Evolutionary conservation across 257 asterid species (phyloP), one percentile per base, ranked within the genome.

Genomic region (Plantago major): DNA sequence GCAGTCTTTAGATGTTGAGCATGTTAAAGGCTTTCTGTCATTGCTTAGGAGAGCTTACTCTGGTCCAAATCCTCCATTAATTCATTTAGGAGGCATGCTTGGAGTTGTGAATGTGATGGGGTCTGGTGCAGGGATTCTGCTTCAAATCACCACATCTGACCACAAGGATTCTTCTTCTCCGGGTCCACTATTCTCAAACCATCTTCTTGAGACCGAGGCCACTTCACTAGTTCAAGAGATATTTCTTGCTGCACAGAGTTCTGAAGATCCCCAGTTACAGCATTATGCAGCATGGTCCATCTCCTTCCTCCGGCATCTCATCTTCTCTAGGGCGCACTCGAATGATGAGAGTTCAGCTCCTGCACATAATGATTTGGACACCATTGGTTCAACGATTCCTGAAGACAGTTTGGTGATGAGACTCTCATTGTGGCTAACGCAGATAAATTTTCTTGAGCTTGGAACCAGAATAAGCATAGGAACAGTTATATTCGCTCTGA

Each of bases 231-330:
- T 89, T 72, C 97, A 90, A 71, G 99, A 93, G 65, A 76, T 87
- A 42, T 93, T 89, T 78, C 94, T 89, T 46, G 70, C 73, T 13
- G 90, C 96, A 12, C 89, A 87, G 75, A 85, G 71, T 70, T 74
- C 91, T 70, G 80, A 77, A 74, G 93, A 86, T 67, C 83, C 81
- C 62, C 86, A 73, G 52, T 70, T 82, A 61, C 94, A 80, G 75
- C 84, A 89, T 64, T 72, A 75, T 79, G 99, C 95, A 46, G 87
- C 99, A 53, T 89, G 99, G 99, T 82, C 95, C 64, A 60, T 87
- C 69, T 84, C 96, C 26, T 84, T 83, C 78, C 97, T 93, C 56
- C 65, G 94, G 75, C 95, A 93, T 75, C 78, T 63, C 51, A 43
- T 86, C 50, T 80, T 86, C 72, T 71, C 82, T 67, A 69, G 73